phyloP scores from a whole-genome alignment of 2,329 filamentous ascomycete species.

The Sclerotinia spermophila region DNA sequence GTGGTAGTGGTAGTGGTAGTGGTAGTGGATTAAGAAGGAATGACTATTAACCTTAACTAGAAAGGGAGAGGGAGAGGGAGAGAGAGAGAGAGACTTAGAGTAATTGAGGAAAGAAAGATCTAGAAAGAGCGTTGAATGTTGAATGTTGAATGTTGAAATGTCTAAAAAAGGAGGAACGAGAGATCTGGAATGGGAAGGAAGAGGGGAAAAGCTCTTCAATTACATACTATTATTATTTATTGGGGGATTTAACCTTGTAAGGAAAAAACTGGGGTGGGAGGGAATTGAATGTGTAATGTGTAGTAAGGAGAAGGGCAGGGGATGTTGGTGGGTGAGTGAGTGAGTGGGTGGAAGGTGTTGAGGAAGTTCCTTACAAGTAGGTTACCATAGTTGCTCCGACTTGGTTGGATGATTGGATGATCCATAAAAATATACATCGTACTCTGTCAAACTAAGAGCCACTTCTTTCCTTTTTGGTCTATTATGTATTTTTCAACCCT shows the following conservation, averaged over 20 bases:
- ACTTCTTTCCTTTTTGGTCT: not conserved
- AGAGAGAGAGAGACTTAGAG: not conserved
- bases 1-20: not conserved
- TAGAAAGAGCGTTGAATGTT: not conserved
- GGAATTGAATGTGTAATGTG: not conserved
- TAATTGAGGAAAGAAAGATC: not conserved
- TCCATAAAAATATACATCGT: not conserved
- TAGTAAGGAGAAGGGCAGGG: not conserved
- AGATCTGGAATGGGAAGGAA: not conserved
- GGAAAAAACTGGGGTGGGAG: not conserved
- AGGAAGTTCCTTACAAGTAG: too few species aligned
- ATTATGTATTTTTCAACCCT: not conserved
- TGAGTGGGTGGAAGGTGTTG: not conserved
- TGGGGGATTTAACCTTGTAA: not conserved
- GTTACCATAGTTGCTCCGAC: too few species aligned
- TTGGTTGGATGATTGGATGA: not conserved
- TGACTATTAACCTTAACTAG: not conserved
- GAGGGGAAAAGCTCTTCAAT: not conserved
- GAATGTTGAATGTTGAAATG: not conserved
- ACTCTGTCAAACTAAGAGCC: not conserved
- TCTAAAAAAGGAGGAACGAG: not conserved
- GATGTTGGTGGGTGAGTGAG: not conserved
- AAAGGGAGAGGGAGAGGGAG: too few species aligned
- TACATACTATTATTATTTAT: constrained; percentile 1
- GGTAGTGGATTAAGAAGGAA: not conserved